These are phyloP conservation scores for Chenopodium suecicum DNA, from an alignment of 148 eudicot genomes.

Conservation along the genomic window DNA sequence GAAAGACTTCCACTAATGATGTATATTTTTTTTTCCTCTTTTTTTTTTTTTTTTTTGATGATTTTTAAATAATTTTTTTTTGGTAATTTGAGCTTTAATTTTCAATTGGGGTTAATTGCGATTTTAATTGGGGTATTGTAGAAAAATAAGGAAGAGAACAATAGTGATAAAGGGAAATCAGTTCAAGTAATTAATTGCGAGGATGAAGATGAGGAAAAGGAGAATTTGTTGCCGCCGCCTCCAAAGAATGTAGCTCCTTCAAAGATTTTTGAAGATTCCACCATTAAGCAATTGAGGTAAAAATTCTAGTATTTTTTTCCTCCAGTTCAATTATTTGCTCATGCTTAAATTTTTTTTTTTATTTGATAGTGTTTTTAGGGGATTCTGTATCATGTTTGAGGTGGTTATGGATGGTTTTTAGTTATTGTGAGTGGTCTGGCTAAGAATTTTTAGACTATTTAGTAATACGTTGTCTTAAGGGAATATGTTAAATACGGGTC, in stretches of 20 bases:
- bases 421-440: too few species aligned
- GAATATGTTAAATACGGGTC: too few species aligned
- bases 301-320: neutral
- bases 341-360: too few species aligned
- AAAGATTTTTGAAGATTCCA: slow-evolving; percentile 52
- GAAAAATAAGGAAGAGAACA: slow-evolving; percentile 19
- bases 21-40: slow-evolving; percentile 15
- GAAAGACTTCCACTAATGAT: slow-evolving; percentile 37
- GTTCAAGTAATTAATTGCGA: slow-evolving; percentile 43
- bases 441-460: too few species aligned
- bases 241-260: slow-evolving; percentile 39
- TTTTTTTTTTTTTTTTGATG: neutral
- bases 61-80: neutral
- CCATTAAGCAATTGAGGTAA: slow-evolving; percentile 72
- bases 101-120: neutral
- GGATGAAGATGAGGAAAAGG: slow-evolving; percentile 46
- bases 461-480: too few species aligned
- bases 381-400: neutral
- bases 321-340: too few species aligned
- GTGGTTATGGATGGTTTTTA: neutral
- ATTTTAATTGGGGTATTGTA: neutral
- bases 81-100: neutral
- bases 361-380: neutral
- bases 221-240: slow-evolving; percentile 74
- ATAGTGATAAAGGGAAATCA: slow-evolving; percentile 10